Evolutionary conservation across 805 yeast genomes (phyloP).

Genomic region (Grigorovia transvaalensis): DNA sequence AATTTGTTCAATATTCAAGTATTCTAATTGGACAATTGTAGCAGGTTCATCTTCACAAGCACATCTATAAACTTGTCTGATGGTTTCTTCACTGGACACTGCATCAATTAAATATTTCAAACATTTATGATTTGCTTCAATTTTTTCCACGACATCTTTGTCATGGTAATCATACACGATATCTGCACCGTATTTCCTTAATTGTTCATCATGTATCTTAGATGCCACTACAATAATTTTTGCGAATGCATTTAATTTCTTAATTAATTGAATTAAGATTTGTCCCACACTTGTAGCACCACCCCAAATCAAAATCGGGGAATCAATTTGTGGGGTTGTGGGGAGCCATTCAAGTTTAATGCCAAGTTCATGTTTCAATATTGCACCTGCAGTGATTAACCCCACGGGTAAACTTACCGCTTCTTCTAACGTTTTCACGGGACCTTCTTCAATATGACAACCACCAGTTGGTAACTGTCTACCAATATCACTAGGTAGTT

Average conservation of each 20-base stretch:
- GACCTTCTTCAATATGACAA: constrained; percentile 16
- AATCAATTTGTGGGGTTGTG: constrained; percentile 24
- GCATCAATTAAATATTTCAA: constrained; percentile 28
- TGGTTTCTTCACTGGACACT: constrained; percentile 24
- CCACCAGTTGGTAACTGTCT: not conserved
- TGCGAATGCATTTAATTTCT: constrained; percentile 31
- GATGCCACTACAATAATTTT: constrained; percentile 43
- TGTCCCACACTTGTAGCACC: constrained; percentile 61
- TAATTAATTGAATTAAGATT: constrained; percentile 48
- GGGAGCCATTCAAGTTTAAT: constrained; percentile 19
- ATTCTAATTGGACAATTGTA: constrained; percentile 29
- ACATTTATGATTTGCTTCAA: constrained; percentile 25
- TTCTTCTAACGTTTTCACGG: constrained; percentile 43
- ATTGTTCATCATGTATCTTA: constrained; percentile 30
- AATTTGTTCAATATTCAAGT: constrained; percentile 15
- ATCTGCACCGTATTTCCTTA: constrained; percentile 40
- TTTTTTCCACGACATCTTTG: constrained; percentile 33
- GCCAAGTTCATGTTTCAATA: constrained; percentile 24
- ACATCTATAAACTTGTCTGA: constrained; percentile 27
- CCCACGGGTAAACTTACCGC: constrained; percentile 54
- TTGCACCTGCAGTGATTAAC: constrained; percentile 38
- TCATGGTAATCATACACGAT: constrained; percentile 41
- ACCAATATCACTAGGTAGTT: constrained; percentile 12
- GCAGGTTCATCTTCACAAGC: constrained; percentile 28
- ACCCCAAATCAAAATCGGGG: constrained; percentile 46